Conservation (phyloP, 495 filamentous ascomycete species). For the Talaromyces adpressus region DNA sequence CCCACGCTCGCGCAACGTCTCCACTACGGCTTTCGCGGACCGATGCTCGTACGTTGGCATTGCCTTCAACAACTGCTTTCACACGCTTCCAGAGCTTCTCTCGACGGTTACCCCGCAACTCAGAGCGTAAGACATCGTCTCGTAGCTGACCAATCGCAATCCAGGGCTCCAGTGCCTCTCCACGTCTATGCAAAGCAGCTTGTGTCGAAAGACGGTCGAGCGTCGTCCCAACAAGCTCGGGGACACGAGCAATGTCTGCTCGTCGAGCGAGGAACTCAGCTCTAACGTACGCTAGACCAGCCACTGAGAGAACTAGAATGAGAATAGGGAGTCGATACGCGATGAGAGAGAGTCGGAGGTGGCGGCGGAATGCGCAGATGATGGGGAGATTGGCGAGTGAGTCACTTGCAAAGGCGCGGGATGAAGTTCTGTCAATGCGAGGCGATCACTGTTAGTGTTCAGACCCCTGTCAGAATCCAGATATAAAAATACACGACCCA, state of each 20-base stretch:
- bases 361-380: slow-evolving; percentile 80
- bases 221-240: slow-evolving; percentile 70
- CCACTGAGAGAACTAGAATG: slow-evolving; percentile 50
- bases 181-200: slow-evolving; percentile 66
- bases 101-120: slow-evolving; percentile 66
- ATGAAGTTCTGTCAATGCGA: slow-evolving; percentile 60
- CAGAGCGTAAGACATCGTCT: slow-evolving; percentile 81
- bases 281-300: slow-evolving; percentile 48
- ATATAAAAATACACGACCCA: slow-evolving; percentile 15
- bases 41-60: slow-evolving; percentile 82
- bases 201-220: slow-evolving; percentile 76
- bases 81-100: slow-evolving; percentile 79
- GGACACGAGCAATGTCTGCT: slow-evolving; percentile 61
- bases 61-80: slow-evolving; percentile 76
- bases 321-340: slow-evolving; percentile 92
- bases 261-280: slow-evolving; percentile 47
- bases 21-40: slow-evolving; percentile 77
- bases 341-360: slow-evolving; percentile 85
- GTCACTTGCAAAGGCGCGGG: slow-evolving; percentile 54
- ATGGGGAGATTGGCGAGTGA: slow-evolving; percentile 86
- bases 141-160: slow-evolving; percentile 82
- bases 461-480: slow-evolving; percentile 41
- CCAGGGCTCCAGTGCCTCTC: slow-evolving; percentile 60
- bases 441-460: slow-evolving; percentile 72
- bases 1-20: slow-evolving; percentile 86